Evolutionary conservation across 129 eudicot genomes (phyloP).

Genomic region (Gnaphalium uliginosum): DNA sequence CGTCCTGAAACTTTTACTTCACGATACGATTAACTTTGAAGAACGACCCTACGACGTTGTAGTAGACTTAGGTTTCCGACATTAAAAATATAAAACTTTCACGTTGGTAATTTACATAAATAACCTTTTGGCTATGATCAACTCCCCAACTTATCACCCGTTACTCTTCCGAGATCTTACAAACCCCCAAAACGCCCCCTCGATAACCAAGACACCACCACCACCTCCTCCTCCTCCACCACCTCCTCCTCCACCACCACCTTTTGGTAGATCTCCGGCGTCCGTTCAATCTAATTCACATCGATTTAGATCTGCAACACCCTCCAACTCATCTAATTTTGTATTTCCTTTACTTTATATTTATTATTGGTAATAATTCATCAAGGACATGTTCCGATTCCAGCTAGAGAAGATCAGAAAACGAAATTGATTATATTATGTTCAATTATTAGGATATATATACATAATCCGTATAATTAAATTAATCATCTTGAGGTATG

Average conservation of each 20-base stretch:
- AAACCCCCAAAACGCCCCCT: conserved; percentile 41
- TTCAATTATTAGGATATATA: not conserved
- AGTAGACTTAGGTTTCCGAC: no score
- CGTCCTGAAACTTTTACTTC: no score
- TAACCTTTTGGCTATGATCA: conserved; percentile 22
- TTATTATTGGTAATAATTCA: conserved; percentile 17
- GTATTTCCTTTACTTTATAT: conserved; percentile 12
- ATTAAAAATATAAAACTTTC: no score
- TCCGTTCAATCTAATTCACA: not conserved
- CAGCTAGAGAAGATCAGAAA: conserved; percentile 56
- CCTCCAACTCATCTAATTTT: conserved; percentile 27
- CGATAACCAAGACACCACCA: conserved; percentile 17
- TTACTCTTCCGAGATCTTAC: conserved; percentile 25
- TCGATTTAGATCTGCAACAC: conserved; percentile 22
- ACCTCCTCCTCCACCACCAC: not conserved
- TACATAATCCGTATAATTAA: not conserved
- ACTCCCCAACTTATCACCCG: conserved; percentile 43
- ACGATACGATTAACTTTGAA: no score
- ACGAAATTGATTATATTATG: conserved; percentile 24
- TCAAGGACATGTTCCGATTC: conserved; percentile 44
- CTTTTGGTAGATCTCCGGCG: conserved; percentile 39
- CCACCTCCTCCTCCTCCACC: no score
- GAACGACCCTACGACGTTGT: no score
- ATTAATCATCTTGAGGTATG: conserved; percentile 40
- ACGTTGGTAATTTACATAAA: no score